Evolutionary conservation across 202 grass and related monocot species (phyloP).

Genomic region (Digitaria exilis): DNA sequence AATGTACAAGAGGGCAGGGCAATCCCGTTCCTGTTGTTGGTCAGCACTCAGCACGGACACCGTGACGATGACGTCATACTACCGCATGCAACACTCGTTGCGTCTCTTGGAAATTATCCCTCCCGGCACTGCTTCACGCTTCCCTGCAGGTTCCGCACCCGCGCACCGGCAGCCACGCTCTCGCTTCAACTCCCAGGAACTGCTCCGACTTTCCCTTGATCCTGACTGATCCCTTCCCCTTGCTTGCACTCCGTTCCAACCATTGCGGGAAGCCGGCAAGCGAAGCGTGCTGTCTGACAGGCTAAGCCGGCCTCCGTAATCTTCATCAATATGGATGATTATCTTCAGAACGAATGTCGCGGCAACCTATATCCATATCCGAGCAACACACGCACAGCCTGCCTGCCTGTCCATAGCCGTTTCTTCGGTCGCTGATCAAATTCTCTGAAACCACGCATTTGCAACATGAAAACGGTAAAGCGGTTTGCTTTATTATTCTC

Average conservation of each 20-base stretch:
- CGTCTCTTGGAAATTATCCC: no score
- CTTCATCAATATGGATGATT: neutral
- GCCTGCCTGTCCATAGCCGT: neutral
- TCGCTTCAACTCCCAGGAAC: neutral
- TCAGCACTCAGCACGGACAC: no score
- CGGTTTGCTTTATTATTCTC: conserved; percentile 5
- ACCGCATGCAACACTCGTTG: no score
- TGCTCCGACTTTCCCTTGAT: neutral
- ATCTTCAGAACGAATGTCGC: neutral
- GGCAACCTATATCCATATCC: neutral
- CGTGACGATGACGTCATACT: no score
- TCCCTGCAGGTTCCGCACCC: no score
- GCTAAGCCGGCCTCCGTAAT: neutral
- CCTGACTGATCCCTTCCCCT: no score
- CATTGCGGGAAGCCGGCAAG: neutral
- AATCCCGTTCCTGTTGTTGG: no score
- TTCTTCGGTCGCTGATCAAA: neutral
- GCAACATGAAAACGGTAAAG: neutral
- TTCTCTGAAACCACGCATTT: neutral
- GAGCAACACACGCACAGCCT: neutral
- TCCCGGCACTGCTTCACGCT: no score
- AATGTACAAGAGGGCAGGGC: no score
- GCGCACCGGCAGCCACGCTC: no score
- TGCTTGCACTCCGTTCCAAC: neutral
- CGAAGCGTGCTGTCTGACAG: neutral